Base-by-base conservation (phyloP, 257 asterid genomes). In the Penstemon eatonii region DNA sequence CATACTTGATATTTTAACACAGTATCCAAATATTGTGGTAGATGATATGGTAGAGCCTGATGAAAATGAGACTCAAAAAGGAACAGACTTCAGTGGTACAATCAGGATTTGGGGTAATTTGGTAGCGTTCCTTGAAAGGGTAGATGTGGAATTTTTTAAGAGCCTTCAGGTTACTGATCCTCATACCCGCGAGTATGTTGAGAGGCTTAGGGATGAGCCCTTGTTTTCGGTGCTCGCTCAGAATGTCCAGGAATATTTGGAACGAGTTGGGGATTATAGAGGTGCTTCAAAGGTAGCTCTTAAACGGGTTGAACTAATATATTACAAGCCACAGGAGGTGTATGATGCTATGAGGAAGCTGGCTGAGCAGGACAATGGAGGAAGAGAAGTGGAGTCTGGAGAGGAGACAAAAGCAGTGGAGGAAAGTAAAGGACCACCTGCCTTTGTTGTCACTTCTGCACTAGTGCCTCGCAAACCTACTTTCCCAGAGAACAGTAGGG, bases 91-190 rank as follows among this genome's bases (percentile, higher is more conserved):
- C 5, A 42, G 67, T 40, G 99, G 94, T 36, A 82, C 96, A 7
- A 93, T 93, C 44, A 80, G 84, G 68, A 87, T 91, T 12, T 91
- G 99, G 99, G 99, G 99, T 39, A 93, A 93, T 76, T 77, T 93
- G 76, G 97, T 89, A 25, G 96, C 99, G 8, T 94, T 87, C 73
- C 84, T 94, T 9, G 99, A 94, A 73, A 87, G 85, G 74, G 75
- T 94, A 4, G 99, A 94, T 71, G 80, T 87, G 25, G 99, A 94
- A 61, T 94, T 85, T 70, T 94, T 94, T 66, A 94, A 91, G 84
- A 87, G 96, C 72, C 86, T 93, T 73, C 99, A 93, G 82, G 96
- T 91, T 57, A 93, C 89, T 62, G 99, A 93, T 76, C 99, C 99
- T 4, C 97, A 93, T 78, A 90, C 97, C 8, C 92, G 91, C 60